phyloP scores from a whole-genome alignment of 768 basidiomycete species.

The Ramaria rubella region DNA sequence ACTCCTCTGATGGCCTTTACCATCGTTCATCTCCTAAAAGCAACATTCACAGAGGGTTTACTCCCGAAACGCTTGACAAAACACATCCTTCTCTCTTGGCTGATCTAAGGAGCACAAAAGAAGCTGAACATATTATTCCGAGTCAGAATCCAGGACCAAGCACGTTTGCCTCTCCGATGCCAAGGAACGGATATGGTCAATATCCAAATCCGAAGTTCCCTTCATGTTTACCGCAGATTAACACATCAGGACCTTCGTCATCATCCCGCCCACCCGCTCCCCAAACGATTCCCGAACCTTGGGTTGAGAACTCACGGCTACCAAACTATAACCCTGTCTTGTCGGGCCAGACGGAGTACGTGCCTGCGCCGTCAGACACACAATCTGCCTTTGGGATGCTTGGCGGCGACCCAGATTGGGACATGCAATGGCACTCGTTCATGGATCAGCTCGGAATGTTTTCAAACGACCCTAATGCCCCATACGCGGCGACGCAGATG shows the following conservation, averaged over 20 bases:
- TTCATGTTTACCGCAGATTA: not conserved
- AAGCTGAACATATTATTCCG: not conserved
- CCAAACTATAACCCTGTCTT: not conserved
- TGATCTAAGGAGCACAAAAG: slow-evolving; percentile 5
- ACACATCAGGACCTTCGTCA: not conserved
- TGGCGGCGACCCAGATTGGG: slow-evolving; percentile 6
- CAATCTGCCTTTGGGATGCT: not conserved
- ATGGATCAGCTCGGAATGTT: slow-evolving; percentile 12
- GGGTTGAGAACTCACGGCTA: not conserved
- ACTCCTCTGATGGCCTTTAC: not conserved
- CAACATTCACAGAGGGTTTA: slow-evolving; percentile 1
- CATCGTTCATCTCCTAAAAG: slow-evolving; percentile 4
- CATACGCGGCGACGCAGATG: not conserved
- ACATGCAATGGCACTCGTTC: slow-evolving; percentile 10
- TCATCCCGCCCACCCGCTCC: not conserved
- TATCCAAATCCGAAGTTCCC: not conserved
- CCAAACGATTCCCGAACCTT: not conserved
- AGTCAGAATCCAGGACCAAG: not conserved
- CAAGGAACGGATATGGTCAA: not conserved
- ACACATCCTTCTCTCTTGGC: slow-evolving; percentile 8
- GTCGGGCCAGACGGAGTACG: not conserved
- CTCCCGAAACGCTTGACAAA: slow-evolving; percentile 5
- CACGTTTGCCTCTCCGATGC: not conserved
- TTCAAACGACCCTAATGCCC: not conserved
- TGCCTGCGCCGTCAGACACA: slow-evolving; percentile 6